phyloP scores from a whole-genome alignment of 1,284 basidiomycete genomes.

The Sporisorium reilianum region DNA sequence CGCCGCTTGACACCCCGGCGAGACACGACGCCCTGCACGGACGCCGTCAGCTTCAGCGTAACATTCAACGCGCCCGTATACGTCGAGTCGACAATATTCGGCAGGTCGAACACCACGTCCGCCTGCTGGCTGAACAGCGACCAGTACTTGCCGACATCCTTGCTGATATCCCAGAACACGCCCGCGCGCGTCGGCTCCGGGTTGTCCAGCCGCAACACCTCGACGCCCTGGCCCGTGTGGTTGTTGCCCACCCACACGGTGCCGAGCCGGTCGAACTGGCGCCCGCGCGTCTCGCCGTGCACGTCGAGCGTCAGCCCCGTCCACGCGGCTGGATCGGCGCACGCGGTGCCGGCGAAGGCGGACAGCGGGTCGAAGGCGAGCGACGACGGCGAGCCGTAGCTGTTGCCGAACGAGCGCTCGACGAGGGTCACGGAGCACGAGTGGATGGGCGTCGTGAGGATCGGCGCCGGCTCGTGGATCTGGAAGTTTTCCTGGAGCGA shows the following conservation, averaged over 20 bases:
- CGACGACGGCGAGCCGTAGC: slow-evolving; percentile 44
- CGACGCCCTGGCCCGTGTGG: slow-evolving; percentile 40
- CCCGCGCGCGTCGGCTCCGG: slow-evolving; percentile 52
- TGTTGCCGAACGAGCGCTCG: slow-evolving; percentile 45
- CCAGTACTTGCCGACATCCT: slow-evolving; percentile 54
- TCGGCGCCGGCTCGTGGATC: slow-evolving; percentile 27
- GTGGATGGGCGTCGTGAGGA: slow-evolving; percentile 9
- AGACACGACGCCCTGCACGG: slow-evolving; percentile 6
- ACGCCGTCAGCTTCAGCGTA: slow-evolving; percentile 36
- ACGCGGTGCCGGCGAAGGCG: slow-evolving; percentile 16
- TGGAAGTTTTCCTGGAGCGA: slow-evolving; percentile 24
- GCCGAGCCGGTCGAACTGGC: slow-evolving; percentile 58
- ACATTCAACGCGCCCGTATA: slow-evolving; percentile 54
- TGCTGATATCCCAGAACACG: slow-evolving; percentile 44
- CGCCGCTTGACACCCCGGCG: background rate
- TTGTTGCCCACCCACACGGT: slow-evolving; percentile 43
- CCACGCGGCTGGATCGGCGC: slow-evolving; percentile 42
- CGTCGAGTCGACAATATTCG: slow-evolving; percentile 55
- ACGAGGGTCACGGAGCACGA: slow-evolving; percentile 39
- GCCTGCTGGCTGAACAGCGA: slow-evolving; percentile 30
- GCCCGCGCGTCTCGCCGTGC: slow-evolving; percentile 33
- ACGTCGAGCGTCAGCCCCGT: slow-evolving; percentile 40
- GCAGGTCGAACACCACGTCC: slow-evolving; percentile 52
- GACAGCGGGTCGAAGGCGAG: slow-evolving; percentile 21
- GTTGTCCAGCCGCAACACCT: slow-evolving; percentile 58